Evolutionary conservation across 805 yeast species (phyloP), one percentile per base, ranked within the genome.

Genomic region (Schwanniomyces yamadae): DNA sequence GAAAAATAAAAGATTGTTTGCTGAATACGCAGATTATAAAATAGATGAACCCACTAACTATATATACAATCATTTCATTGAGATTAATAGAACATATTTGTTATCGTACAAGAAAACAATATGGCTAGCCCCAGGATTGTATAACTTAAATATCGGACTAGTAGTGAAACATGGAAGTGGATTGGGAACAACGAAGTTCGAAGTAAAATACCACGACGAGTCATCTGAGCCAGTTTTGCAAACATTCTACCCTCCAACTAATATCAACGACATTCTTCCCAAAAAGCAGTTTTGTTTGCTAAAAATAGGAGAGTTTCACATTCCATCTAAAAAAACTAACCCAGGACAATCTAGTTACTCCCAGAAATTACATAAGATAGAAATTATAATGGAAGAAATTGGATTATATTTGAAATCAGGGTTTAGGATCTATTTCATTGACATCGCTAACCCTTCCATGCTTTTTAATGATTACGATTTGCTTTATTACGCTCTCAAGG

Each of bases 221-320:
- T 44, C 54, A 2, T 57, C 57, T 6, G 47, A 57, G 11, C 50
- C 49, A 14, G 41, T 62, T 2, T 40, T 46, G 16, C 59, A 70
- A 34, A 63, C 69, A 1, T 77, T 70, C 39, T 77, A 71, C 46
- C 81, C 84, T 1, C 80, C 84, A 0, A 63, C 75, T 0, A 73
- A 75, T 44, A 73, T 80, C 28, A 71, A 70, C 34, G 84, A 79
- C 9, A 61, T 80, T 16, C 56, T 78, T n/a, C 83, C 83, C 1
- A 69, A 66, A 34, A 61, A 69, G 18, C 70, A 69, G 40, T 67
- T 76, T 46, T 67, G 76, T 17, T 57, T 78, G 16, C 50, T 79
- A 23, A 70, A 75, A 42, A 46, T 78, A 18, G 84, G 82, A 0
- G 66, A 63, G 30, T 76, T 80, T 44, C 40, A 38, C 2, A 54